Base-by-base conservation (phyloP, 2,329 filamentous ascomycete genomes). In the Apiospora hydei region DNA sequence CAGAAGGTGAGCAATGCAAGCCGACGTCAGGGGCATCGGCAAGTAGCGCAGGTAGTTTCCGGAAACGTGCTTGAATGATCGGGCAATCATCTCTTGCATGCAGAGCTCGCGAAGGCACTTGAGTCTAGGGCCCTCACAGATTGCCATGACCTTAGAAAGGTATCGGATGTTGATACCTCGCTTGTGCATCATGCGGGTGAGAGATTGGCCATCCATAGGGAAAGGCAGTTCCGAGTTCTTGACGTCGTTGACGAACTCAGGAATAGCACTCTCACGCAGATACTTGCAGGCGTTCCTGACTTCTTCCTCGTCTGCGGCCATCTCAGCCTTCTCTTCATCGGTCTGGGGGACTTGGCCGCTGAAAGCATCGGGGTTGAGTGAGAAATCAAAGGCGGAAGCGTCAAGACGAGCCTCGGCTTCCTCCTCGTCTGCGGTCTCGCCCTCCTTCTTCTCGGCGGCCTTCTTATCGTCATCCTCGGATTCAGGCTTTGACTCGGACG, bases 101-200 rank as follows among this genome's bases (percentile, higher is more conserved):
- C 93, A 89, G 49, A 99, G 89, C 71, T 91, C 89, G 75, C 90
- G 91, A 77, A 99, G 87, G 74, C 95, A 95, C 77, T 91, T 86
- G 34, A 98, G 87, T 74, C 94, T 92, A 70, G 90, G 87, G 71
- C 92, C 92, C 75, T 89, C 89, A 77, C 92, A 90, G 69, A 93
- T 87, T 72, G 89, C 86, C 16, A 94, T 93, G 74, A 99, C 84
- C 82, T 91, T 93, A 76, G 96, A 96, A n/a, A 98, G 88, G 82
- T 99, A 99, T 79, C 97, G 91, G 74, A 98, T 89, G 85, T 99
- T 99, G 85, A 99, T 95, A 84, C 96, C 96, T 57, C 96, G 94
- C 87, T 98, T 98, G 86, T 99, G 96, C 80, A 99, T 88, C 69
- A 98, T 89, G 75, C 92, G 91, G 78, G 93, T 94, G 72, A 99